Conservation (phyloP, 805 yeast genomes). For the Trichomonascus vanleenenianus region DNA sequence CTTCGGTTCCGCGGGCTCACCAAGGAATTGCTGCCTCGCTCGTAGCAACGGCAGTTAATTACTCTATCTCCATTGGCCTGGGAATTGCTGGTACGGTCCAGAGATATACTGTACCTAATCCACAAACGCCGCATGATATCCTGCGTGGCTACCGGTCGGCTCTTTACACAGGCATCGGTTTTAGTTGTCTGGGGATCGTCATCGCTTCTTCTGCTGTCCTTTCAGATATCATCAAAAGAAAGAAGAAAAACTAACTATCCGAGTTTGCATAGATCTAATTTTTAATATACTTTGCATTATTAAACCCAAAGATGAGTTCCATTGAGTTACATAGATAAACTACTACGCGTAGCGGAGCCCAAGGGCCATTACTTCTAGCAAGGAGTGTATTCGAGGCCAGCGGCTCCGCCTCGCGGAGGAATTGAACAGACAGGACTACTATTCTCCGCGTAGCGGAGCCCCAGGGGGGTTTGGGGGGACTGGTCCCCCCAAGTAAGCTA, state of each 20-base stretch:
- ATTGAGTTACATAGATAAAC: too few species aligned
- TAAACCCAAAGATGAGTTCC: neutral
- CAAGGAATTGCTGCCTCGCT: slow-evolving; percentile 78
- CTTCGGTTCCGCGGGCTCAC: slow-evolving; percentile 48
- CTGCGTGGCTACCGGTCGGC: slow-evolving; percentile 50
- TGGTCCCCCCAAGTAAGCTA: too few species aligned
- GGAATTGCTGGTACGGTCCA: slow-evolving; percentile 65
- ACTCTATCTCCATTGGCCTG: slow-evolving; percentile 60
- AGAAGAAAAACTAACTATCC: neutral
- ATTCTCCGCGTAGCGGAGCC: too few species aligned
- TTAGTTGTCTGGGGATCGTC: slow-evolving; percentile 43
- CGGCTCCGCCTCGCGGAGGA: too few species aligned
- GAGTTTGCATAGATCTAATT: neutral
- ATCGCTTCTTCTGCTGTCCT: neutral
- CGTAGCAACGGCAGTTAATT: slow-evolving; percentile 62
- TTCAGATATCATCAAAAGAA: too few species aligned
- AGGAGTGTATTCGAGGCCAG: too few species aligned
- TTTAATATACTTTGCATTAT: neutral
- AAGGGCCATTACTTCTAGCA: too few species aligned
- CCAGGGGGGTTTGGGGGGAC: too few species aligned
- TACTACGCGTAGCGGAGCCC: too few species aligned
- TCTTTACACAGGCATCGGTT: slow-evolving; percentile 52
- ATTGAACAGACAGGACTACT: too few species aligned
- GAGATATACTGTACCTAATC: slow-evolving; percentile 18
- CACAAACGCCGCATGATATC: neutral